Base-by-base conservation (phyloP, 2,329 filamentous ascomycete species). In the Xylaria sp. region DNA sequence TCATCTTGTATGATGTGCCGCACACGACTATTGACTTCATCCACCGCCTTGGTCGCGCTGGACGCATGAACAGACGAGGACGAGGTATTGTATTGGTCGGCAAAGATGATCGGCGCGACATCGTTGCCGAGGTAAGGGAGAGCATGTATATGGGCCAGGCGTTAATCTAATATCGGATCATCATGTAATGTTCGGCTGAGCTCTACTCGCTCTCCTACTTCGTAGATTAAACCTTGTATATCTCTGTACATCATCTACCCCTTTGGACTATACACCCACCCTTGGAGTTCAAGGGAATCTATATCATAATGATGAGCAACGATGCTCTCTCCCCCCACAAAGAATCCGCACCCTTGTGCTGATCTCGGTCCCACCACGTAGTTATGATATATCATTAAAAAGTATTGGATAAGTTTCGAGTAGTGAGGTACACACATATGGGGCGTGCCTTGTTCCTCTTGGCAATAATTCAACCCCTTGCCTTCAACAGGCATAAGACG, bases 11-110 rank as follows among this genome's bases (percentile, higher is more conserved):
- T 76, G 93, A 99, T 74, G 94, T 99, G n/a, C 95, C 95, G 4
- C 94, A 98, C 74, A 96, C 92, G 0, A 96, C 93, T 0, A 96
- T 99, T 62, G 96, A 99, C 76, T 99, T 99, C 72, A 97, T 99
- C 72, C 96, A 99, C 77, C 90, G 96, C 15, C 86, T 98, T 4
- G 95, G 95, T 15, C 86, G 95, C 59, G 92, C 95, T 1, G 95
- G 95, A 0, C 86, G 95, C 33, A 98, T 98, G 92, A 93, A 93
- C 2, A 86, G 93, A 64, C 85, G 95, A 74, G 95, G 95, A 15
- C 85, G 93, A 58, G 95, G 93, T 19, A 88, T 98, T 66, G 93
- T 98, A 27, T 80, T 99, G 35, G 91, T 97, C 1, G 94, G 93
- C 64, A 94, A 91, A 75, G 86, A 93, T 64, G 95, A 98, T 75